These are phyloP conservation scores for Tagetes patula DNA, from an alignment of 129 eudicot species.

Conservation along the genomic window DNA sequence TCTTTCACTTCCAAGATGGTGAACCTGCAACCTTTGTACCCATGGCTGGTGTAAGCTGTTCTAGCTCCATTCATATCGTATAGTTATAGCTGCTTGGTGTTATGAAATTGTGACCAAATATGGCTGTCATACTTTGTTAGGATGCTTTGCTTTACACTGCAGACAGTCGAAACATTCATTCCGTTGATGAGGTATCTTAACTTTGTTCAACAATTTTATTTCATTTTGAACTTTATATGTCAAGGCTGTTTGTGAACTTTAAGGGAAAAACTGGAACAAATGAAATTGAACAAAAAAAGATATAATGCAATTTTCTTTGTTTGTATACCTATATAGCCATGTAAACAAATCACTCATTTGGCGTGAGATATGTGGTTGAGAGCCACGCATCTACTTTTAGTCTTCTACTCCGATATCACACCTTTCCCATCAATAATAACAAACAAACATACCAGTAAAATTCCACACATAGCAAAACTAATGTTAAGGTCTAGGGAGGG, in stretches of 20 bases:
- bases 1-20: slow-evolving; percentile 90
- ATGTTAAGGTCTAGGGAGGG: too few species aligned
- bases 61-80: not conserved
- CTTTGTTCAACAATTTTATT: not conserved
- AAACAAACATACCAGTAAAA: too few species aligned
- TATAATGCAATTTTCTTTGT: not conserved
- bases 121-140: slow-evolving; percentile 32
- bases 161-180: slow-evolving; percentile 69
- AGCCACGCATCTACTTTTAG: not conserved
- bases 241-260: not conserved
- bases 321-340: not conserved
- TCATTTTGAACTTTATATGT: not conserved
- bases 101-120: not conserved
- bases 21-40: slow-evolving; percentile 69
- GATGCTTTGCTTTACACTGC: slow-evolving; percentile 87
- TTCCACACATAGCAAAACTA: too few species aligned
- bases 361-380: not conserved
- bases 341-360: not conserved
- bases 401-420: too few species aligned
- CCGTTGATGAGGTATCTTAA: slow-evolving; percentile 71
- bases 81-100: not conserved
- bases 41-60: slow-evolving; percentile 78
- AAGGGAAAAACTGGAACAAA: not conserved
- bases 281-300: not conserved
- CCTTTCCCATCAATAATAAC: not conserved